Evolutionary conservation across 805 yeast genomes (phyloP), one percentile per base, ranked within the genome.

Genomic region (Kodamaea lidongshanica): DNA sequence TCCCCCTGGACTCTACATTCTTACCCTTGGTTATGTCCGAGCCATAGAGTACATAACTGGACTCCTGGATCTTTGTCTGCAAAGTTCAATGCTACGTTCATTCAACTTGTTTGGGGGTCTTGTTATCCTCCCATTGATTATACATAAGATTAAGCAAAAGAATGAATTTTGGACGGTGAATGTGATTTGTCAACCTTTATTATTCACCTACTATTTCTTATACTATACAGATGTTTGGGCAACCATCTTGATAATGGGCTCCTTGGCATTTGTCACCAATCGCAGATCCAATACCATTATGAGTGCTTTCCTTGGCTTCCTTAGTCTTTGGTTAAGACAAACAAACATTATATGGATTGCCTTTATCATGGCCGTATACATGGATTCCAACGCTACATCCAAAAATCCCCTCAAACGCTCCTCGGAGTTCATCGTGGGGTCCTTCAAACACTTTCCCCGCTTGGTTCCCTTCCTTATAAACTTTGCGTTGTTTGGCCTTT

Each of bases 211-310:
- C 55, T 77, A 79, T 43, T 76, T 77, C 19, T 58, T 92, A 19
- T 92, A 77, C 57, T 92, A 92, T 56, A 92, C 98, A 0, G 98
- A 92, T 49, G 79, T 87, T 1, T 88, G 96, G 97, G 74, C 96
- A 0, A 72, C 92, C 0, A 68, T 83, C 1, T 58, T 84, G 16
- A 69, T 88, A 6, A 37, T 84, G 8, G 62, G 66, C 2, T 67
- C 81, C 3, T 61, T 77, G 19, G 63, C 76, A 5, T 46, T 69
- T 19, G 77, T 65, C 3, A 45, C 72, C 11, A 39, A 29, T 5
- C 36, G 30, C 30, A 14, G 39, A 5, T 24, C 37, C 3, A 52
- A 56, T 12, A 40, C 63, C 6, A 30, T 37, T 5, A 18, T 64
- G 1, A 65, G 86, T 35, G 79, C 80, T 0, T 2, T 70, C 4